Evolutionary conservation across 768 basidiomycete genomes (phyloP).

Genomic region (Agaricus blazei): DNA sequence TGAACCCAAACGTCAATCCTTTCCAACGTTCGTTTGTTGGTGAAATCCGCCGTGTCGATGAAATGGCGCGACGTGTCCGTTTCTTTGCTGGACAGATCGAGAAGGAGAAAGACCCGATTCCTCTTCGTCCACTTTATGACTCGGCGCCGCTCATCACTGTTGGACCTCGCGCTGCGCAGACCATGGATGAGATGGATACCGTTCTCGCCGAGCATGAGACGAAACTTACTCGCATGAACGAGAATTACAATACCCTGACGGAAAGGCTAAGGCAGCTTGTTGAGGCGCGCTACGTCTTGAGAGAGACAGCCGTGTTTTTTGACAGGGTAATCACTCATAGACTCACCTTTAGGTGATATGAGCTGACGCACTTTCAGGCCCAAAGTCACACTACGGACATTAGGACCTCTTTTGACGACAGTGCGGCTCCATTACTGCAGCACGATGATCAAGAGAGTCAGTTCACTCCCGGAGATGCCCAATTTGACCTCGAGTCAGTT

Average conservation of each 20-base stretch:
- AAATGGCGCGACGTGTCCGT: constrained; percentile 91
- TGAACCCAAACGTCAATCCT: constrained; percentile 92
- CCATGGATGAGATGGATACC: constrained; percentile 88
- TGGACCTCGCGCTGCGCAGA: constrained; percentile 89
- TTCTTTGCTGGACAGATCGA: constrained; percentile 86
- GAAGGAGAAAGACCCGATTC: constrained; percentile 78
- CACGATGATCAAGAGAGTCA: constrained; percentile 82
- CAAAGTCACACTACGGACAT: constrained; percentile 76
- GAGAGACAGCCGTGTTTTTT: constrained; percentile 96
- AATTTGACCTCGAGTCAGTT: constrained; percentile 86
- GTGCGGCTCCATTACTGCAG: constrained; percentile 83
- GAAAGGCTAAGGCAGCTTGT: constrained; percentile 82
- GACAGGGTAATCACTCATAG: constrained; percentile 51
- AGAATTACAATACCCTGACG: constrained; percentile 83
- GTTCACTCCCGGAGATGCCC: constrained; percentile 40
- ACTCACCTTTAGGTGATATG: neutral
- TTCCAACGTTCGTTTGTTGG: constrained; percentile 98
- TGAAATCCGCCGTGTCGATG: constrained; percentile 91
- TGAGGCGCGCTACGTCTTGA: constrained; percentile 91
- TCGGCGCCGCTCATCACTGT: constrained; percentile 83
- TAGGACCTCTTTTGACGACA: constrained; percentile 87
- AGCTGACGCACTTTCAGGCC: constrained; percentile 44
- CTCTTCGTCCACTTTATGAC: constrained; percentile 81
- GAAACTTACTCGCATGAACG: constrained; percentile 85
- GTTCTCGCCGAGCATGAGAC: constrained; percentile 84